Evolutionary conservation across 2,329 filamentous ascomycete genomes (phyloP).

Genomic region (Fusarium dimerum): DNA sequence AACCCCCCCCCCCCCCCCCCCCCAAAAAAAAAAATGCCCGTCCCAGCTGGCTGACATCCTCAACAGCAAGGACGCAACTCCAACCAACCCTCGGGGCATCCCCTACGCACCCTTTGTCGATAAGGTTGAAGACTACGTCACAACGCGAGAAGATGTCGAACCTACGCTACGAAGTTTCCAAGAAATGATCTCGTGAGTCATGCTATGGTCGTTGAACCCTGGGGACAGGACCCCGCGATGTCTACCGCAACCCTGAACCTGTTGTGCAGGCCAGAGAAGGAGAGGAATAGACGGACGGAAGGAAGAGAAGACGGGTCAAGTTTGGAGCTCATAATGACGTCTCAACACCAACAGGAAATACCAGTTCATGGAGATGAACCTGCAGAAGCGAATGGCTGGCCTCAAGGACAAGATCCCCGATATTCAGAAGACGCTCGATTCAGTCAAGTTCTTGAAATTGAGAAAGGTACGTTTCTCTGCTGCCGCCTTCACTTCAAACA

Average conservation of each 20-base stretch:
- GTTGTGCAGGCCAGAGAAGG: too few species aligned
- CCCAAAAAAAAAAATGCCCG: background rate
- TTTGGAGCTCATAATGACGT: conserved; percentile 18
- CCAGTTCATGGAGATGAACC: conserved; percentile 98
- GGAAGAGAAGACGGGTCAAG: background rate
- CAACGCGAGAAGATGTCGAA: conserved; percentile 77
- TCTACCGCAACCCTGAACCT: background rate
- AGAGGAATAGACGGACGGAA: background rate
- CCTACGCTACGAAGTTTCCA: conserved; percentile 80
- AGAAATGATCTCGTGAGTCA: conserved; percentile 85
- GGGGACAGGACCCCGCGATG: conserved; percentile 7
- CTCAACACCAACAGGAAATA: conserved; percentile 72
- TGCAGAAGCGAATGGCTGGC: conserved; percentile 77
- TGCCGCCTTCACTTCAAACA: background rate
- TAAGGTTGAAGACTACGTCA: conserved; percentile 85
- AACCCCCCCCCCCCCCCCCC: too few species aligned
- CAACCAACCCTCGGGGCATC: conserved; percentile 80
- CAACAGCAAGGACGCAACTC: conserved; percentile 47
- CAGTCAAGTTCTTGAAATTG: conserved; percentile 80
- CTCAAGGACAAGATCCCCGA: conserved; percentile 95
- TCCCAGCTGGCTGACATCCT: conserved; percentile 17
- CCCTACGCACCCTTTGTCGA: conserved; percentile 84
- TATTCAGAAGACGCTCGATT: conserved; percentile 93
- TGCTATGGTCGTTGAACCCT: conserved; percentile 7
- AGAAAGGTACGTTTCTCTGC: conserved; percentile 57